Evolutionary conservation across 208 protist species (phyloP).

Genomic region (Tritrichomonas foetus): DNA sequence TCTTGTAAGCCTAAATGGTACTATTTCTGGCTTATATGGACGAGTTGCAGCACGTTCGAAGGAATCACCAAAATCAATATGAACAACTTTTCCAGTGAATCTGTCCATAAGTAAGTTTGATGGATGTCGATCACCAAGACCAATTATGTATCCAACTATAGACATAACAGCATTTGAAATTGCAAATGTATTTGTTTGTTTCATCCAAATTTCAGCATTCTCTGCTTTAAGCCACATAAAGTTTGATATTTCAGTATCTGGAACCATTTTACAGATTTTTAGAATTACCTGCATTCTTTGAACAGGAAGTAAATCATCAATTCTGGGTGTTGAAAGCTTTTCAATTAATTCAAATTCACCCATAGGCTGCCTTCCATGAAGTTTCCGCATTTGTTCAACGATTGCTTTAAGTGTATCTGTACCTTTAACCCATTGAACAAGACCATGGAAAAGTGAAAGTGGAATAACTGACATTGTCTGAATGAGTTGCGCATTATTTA

Average conservation of each 20-base stretch:
- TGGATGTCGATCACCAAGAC: constrained; percentile 28
- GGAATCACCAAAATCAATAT: constrained; percentile 44
- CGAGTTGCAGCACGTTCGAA: constrained; percentile 46
- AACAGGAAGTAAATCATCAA: not conserved
- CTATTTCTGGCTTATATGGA: not conserved
- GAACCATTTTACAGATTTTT: not conserved
- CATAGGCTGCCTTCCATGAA: not conserved
- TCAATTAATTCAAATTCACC: not conserved
- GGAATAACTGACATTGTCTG: constrained; percentile 31
- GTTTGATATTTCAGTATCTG: not conserved
- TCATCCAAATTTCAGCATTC: not conserved
- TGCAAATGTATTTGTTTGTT: not conserved
- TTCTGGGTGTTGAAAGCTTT: not conserved
- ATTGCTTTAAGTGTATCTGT: not conserved
- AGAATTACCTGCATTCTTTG: not conserved
- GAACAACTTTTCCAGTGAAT: constrained; percentile 31
- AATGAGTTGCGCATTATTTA: not conserved
- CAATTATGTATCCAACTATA: constrained; percentile 24
- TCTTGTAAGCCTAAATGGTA: constrained; percentile 37
- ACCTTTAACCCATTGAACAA: constrained; percentile 13
- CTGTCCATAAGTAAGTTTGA: not conserved
- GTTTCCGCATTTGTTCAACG: not conserved
- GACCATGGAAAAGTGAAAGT: not conserved
- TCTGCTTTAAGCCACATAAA: not conserved
- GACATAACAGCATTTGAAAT: not conserved